Evolutionary conservation across 2,329 filamentous ascomycete species (phyloP).

Genomic region (Epichloe amarillans): DNA sequence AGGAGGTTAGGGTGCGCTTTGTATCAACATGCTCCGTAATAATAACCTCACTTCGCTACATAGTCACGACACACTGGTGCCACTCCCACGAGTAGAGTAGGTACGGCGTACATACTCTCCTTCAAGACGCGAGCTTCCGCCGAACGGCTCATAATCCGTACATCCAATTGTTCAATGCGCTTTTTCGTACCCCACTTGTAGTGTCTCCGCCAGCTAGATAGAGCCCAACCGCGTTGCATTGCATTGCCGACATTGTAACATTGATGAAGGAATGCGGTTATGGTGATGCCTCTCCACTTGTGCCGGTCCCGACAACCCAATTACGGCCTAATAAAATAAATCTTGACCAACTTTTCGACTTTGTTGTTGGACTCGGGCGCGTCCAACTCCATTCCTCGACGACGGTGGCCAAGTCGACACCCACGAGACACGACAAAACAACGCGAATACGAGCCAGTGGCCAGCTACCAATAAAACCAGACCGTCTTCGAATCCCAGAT

Average conservation of each 20-base stretch:
- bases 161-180: no score
- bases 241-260: no score
- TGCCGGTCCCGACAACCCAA: not conserved
- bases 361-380: not conserved
- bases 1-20: no score
- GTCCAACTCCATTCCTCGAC: not conserved
- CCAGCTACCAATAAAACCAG: not conserved
- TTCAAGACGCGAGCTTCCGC: no score
- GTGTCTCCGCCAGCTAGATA: not conserved
- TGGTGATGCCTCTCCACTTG: not conserved
- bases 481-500: not conserved
- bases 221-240: conserved; percentile 2
- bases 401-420: not conserved
- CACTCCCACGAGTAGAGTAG: no score
- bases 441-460: not conserved
- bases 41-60: no score
- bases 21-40: no score
- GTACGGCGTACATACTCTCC: no score
- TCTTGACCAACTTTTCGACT: not conserved
- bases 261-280: not conserved
- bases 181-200: not conserved
- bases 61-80: no score
- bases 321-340: not conserved
- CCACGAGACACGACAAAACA: not conserved
- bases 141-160: no score